Evolutionary conservation across 2,329 filamentous ascomycete species (phyloP).

Genomic region (Talaromyces sp.): DNA sequence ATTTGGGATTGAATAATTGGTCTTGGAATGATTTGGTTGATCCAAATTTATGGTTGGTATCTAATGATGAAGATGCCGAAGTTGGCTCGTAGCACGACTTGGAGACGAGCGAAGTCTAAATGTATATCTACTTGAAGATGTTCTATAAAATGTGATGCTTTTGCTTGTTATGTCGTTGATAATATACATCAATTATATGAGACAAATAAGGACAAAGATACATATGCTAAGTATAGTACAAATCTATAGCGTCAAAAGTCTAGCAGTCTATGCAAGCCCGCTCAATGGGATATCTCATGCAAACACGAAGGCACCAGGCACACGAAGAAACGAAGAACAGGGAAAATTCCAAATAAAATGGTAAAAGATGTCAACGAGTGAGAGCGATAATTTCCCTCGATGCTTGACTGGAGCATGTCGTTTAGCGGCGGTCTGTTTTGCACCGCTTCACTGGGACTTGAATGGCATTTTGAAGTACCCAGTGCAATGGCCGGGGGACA

Average conservation of each 20-base stretch:
- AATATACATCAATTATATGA: conserved; percentile 19
- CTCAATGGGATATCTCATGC: conserved; percentile 19
- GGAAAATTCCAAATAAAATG: background rate
- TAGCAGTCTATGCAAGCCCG: conserved; percentile 9
- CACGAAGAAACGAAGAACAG: conserved; percentile 13
- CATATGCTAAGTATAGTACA: conserved; percentile 13
- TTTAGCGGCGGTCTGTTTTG: background rate
- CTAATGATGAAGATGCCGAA: background rate
- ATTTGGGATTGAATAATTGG: background rate
- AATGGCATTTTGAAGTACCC: conserved; percentile 39
- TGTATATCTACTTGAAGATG: no score
- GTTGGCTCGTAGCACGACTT: background rate
- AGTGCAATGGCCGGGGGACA: conserved; percentile 27
- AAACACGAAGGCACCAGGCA: conserved; percentile 22
- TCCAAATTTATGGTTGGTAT: background rate
- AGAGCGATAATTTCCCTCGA: background rate
- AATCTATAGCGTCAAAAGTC: background rate
- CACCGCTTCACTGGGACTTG: conserved; percentile 28
- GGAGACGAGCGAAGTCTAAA: no score
- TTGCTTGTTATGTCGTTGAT: background rate
- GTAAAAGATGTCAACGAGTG: background rate
- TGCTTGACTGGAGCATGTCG: background rate
- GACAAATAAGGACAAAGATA: conserved; percentile 12
- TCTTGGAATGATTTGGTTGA: background rate
- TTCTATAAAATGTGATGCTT: background rate